Evolutionary conservation across 441 rosid species (phyloP).

Genomic region (Flueggea neowawraea): DNA sequence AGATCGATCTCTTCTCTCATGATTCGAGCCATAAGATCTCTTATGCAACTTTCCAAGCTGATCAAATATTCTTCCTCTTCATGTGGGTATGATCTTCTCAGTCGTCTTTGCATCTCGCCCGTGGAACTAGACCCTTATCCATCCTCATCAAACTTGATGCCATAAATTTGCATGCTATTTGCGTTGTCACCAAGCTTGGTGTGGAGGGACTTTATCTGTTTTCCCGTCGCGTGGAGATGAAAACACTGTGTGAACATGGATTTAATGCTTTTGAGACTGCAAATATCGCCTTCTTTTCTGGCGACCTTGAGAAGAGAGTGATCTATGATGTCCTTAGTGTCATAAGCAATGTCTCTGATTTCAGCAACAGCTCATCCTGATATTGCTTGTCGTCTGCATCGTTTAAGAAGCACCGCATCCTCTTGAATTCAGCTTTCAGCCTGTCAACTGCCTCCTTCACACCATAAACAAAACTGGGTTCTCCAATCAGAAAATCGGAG

Average conservation of each 20-base stretch:
- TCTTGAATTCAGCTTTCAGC: too few species aligned
- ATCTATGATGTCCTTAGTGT: constrained; percentile 13
- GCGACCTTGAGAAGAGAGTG: constrained; percentile 5
- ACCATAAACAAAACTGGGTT: too few species aligned
- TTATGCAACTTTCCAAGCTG: constrained; percentile 8
- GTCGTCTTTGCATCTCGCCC: background rate
- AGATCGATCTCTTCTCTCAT: constrained; percentile 2
- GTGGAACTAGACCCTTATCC: too few species aligned
- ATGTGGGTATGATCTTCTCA: constrained; percentile 1
- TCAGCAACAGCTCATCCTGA: too few species aligned
- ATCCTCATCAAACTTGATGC: background rate
- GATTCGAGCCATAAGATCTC: constrained; percentile 1
- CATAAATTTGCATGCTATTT: background rate
- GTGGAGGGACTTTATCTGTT: background rate
- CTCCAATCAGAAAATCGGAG: too few species aligned
- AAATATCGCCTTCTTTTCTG: background rate
- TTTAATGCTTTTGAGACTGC: background rate
- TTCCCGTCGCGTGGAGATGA: background rate
- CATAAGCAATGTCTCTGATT: constrained; percentile 14
- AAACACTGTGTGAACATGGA: background rate
- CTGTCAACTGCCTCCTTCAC: too few species aligned
- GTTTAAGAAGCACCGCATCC: too few species aligned
- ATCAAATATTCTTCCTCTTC: constrained; percentile 13
- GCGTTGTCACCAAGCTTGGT: background rate
- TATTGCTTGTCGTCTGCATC: too few species aligned